Evolutionary conservation across 2,329 filamentous ascomycete species (phyloP).

Genomic region (Alternaria sp.): DNA sequence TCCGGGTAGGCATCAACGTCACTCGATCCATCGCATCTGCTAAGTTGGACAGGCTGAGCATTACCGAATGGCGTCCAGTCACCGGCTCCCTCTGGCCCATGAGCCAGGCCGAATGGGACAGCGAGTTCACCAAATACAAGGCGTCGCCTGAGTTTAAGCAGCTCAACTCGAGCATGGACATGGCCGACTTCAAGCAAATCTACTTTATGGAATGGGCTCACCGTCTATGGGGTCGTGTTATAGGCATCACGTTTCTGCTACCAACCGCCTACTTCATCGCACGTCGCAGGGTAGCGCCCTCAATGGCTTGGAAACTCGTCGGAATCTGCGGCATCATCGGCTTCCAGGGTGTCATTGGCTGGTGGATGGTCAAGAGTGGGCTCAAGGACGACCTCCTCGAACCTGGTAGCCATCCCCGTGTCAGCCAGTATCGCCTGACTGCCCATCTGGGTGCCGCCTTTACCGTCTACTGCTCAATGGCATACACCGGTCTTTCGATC

Average conservation of each 20-base stretch:
- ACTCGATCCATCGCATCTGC: conserved; percentile 14
- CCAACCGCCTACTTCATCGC: conserved; percentile 90
- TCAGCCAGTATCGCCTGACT: conserved; percentile 92
- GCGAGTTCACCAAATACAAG: conserved; percentile 91
- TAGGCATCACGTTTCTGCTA: conserved; percentile 87
- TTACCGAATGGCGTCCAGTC: conserved; percentile 98
- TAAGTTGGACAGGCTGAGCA: conserved; percentile 74
- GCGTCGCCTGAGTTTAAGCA: conserved; percentile 91
- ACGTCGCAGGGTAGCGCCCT: conserved; percentile 76
- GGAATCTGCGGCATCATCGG: conserved; percentile 91
- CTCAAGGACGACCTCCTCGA: conserved; percentile 95
- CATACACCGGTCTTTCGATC: conserved; percentile 85
- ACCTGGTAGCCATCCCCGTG: conserved; percentile 86
- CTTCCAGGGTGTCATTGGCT: conserved; percentile 93
- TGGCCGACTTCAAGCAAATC: conserved; percentile 96
- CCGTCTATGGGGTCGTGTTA: conserved; percentile 89
- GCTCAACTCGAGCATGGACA: conserved; percentile 90
- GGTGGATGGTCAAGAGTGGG: conserved; percentile 99
- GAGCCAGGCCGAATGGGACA: conserved; percentile 82
- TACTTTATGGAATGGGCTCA: conserved; percentile 99
- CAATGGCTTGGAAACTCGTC: conserved; percentile 78
- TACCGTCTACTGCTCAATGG: conserved; percentile 91
- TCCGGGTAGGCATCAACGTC: conserved; percentile 72
- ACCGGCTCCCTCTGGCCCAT: conserved; percentile 89
- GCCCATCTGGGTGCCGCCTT: conserved; percentile 92